Evolutionary conservation across 2,329 filamentous ascomycete genomes (phyloP).

Genomic region (Thielaviopsis populi): DNA sequence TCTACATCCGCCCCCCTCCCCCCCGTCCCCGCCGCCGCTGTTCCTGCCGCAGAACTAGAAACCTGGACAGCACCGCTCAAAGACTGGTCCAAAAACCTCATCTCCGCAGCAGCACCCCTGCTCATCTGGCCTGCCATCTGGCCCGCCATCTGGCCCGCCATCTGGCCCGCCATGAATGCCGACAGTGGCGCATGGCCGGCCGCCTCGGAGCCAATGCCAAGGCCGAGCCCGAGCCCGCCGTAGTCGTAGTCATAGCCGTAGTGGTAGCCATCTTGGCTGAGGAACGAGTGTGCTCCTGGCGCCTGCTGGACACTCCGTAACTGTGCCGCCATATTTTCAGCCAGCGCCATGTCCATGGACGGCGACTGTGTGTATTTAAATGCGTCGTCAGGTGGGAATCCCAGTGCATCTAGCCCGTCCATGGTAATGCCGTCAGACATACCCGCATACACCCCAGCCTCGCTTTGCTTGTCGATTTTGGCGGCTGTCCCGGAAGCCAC

Average conservation of each 20-base stretch:
- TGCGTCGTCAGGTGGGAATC: not conserved
- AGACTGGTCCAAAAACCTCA: slow-evolving; percentile 35
- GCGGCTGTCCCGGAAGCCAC: not conserved
- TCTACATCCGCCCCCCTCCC: not conserved
- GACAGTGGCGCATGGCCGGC: not conserved
- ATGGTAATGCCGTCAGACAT: not conserved
- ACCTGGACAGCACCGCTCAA: slow-evolving; percentile 55
- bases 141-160: too few species aligned
- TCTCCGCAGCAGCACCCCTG: not conserved
- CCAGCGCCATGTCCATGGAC: not conserved
- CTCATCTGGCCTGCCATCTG: not conserved
- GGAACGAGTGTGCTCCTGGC: not conserved
- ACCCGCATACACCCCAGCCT: not conserved
- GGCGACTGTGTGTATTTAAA: not conserved
- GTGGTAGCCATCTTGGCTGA: not conserved
- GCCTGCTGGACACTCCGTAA: not conserved
- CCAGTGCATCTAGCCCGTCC: not conserved
- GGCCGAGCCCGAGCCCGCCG: not conserved
- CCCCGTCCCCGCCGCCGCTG: not conserved
- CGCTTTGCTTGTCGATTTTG: not conserved
- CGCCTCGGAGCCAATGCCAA: not conserved
- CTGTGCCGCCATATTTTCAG: not conserved
- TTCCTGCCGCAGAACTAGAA: slow-evolving; percentile 28
- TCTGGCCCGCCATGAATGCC: not conserved
- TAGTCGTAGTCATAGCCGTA: not conserved